These are phyloP conservation scores for Dalechampia spathulata DNA, from an alignment of 441 rosid genomes.

Conservation along the genomic window DNA sequence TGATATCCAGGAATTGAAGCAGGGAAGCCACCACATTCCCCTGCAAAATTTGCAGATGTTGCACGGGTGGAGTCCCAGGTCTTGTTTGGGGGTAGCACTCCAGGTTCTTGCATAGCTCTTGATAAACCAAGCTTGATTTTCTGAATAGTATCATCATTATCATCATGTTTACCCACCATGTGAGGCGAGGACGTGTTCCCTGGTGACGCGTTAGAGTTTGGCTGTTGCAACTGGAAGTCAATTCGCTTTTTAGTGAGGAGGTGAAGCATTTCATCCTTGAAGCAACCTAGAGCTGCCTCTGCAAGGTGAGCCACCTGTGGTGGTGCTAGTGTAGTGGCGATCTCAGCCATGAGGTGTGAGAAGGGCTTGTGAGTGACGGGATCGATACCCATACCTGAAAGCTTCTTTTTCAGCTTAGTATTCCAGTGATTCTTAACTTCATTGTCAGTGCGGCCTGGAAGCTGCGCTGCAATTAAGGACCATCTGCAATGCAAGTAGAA, in stretches of 20 bases:
- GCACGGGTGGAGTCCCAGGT: constrained; percentile 31
- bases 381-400: constrained; percentile 92
- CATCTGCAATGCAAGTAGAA: constrained; percentile 39
- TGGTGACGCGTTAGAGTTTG: constrained; percentile 24
- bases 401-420: constrained; percentile 90
- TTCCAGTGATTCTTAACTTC: constrained; percentile 96
- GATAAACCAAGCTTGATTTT: constrained; percentile 55
- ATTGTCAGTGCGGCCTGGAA: constrained; percentile 90
- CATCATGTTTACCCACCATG: constrained; percentile 27
- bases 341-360: constrained; percentile 97
- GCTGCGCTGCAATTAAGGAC: constrained; percentile 90
- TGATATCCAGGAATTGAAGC: constrained; percentile 26
- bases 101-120: constrained; percentile 57
- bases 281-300: constrained; percentile 94
- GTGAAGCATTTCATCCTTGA: constrained; percentile 97
- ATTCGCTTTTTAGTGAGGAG: constrained; percentile 87
- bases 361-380: constrained; percentile 98
- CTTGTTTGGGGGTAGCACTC: constrained; percentile 34
- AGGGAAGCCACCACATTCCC: constrained; percentile 33
- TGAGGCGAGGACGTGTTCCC: constrained; percentile 31
- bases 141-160: constrained; percentile 42
- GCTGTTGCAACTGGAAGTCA: constrained; percentile 70
- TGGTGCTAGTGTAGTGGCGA: constrained; percentile 82
- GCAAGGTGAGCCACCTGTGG: constrained; percentile 91
- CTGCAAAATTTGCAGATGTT: constrained; percentile 27